Base-by-base conservation (phyloP, 169 alveolate species). In the Amoebophrya sp. region DNA sequence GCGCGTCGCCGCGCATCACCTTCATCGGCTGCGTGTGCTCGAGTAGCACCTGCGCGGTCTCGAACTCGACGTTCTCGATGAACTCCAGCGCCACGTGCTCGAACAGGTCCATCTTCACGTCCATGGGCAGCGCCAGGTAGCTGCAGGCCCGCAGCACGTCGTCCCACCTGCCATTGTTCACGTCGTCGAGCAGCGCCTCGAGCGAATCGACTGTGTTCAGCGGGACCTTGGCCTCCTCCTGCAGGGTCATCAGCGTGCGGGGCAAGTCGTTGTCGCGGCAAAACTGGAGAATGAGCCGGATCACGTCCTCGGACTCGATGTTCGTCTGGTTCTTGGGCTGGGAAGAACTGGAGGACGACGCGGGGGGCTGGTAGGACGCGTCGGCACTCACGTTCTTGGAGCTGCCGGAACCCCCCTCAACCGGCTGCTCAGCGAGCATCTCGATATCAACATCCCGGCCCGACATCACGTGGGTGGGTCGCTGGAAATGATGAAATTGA, bases 221-320 rank as follows among this genome's bases (percentile, higher is more conserved):
- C 29, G 78, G 78, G 29, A 58, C 78, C 34, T 58, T 58, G 78
- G 78, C 78, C 23, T 58, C 78, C 78, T 58, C 78, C 34, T 58
- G 78, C 78, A 58, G 34, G 29, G 78, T 58, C 78, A 58, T 58
- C 39, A 58, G 78, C 26, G 78, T 58, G 26, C 78, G 78, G 0
- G 78, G 78, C 26, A 58, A 29, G 78, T 58, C 78, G 34, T 58
- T 58, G 78, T 58, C 78, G 78, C 78, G 78, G 78, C 78, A 58
- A 58, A 58, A 58, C 78, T 58, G 78, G 29, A 58, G 78, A 4
- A 58, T 58, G 29, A 58, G 23, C 5, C 78, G 78, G 7, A 58
- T 58, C 34, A 58, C 78, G 78, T 58, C 78, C 78, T 58, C 78
- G 26, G 78, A 58, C 78, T 58, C 78, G 78, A 58, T 58, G 78